These are phyloP conservation scores for Camellia japonica DNA, from an alignment of 148 eudicot genomes.

Conservation along the genomic window DNA sequence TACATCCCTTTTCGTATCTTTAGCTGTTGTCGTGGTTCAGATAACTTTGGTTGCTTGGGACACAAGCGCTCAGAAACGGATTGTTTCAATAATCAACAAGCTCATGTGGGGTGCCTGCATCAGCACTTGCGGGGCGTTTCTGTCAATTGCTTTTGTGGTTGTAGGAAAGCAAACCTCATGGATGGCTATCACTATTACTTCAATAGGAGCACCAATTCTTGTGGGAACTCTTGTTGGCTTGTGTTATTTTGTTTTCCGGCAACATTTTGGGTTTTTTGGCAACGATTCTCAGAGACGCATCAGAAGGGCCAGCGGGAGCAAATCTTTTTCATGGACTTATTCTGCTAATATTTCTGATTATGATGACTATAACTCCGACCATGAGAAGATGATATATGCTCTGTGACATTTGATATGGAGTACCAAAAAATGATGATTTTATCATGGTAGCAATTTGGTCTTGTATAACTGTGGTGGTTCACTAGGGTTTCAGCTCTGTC, in stretches of 20 bases:
- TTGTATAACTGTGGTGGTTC: neutral
- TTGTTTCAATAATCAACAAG: constrained; percentile 79
- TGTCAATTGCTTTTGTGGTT: constrained; percentile 69
- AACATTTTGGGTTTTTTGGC: constrained; percentile 60
- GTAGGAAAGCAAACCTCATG: constrained; percentile 67
- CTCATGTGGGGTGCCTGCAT: constrained; percentile 91
- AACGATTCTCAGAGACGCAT: constrained; percentile 76
- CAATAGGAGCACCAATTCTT: constrained; percentile 60
- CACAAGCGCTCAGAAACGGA: constrained; percentile 66
- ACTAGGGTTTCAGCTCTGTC: neutral
- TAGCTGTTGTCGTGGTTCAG: constrained; percentile 88
- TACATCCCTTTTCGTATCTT: constrained; percentile 67
- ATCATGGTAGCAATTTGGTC: neutral
- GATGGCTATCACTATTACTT: constrained; percentile 66
- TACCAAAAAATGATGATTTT: neutral
- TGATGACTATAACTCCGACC: constrained; percentile 69
- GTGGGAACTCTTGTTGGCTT: constrained; percentile 66
- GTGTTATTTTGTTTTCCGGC: constrained; percentile 81
- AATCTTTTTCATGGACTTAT: constrained; percentile 81
- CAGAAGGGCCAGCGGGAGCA: constrained; percentile 69
- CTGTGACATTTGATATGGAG: constrained; percentile 30
- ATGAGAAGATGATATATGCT: constrained; percentile 74
- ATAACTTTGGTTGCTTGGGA: constrained; percentile 90
- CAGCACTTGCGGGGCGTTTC: constrained; percentile 84
- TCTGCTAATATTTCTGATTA: constrained; percentile 65